Evolutionary conservation across 768 basidiomycete species (phyloP).

Genomic region (Pilatotrama ljubarskyi): DNA sequence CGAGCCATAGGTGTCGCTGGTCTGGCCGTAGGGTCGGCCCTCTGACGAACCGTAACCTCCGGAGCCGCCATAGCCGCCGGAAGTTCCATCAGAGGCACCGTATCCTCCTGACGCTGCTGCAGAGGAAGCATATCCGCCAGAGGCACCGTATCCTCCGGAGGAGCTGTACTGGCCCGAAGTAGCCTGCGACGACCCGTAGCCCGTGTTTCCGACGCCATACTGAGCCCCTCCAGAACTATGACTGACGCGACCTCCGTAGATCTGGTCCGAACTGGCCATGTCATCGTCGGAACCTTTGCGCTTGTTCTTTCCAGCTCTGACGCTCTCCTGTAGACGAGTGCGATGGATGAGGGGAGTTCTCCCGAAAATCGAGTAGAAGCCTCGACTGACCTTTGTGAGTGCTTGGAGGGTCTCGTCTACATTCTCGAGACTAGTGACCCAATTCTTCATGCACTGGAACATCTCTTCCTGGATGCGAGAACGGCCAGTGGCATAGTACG

Average conservation of each 20-base stretch:
- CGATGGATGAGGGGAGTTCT: not conserved
- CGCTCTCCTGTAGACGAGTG: constrained; percentile 44
- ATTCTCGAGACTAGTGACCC: constrained; percentile 53
- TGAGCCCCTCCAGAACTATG: constrained; percentile 11
- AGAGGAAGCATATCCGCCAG: constrained; percentile 2
- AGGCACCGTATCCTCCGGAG: constrained; percentile 10
- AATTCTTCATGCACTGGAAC: constrained; percentile 55
- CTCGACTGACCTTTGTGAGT: constrained; percentile 49
- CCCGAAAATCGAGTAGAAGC: not conserved
- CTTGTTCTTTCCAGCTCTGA: constrained; percentile 57
- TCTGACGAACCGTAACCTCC: constrained; percentile 4
- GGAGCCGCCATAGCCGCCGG: not conserved
- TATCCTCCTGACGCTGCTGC: constrained; percentile 3
- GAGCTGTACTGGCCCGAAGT: constrained; percentile 1
- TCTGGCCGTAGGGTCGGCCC: constrained; percentile 2
- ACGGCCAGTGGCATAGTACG: constrained; percentile 56
- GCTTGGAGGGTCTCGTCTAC: constrained; percentile 45
- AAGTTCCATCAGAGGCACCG: not conserved
- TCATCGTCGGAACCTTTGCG: constrained; percentile 49
- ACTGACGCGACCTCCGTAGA: constrained; percentile 20
- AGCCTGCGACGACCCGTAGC: constrained; percentile 5
- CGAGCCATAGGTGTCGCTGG: constrained; percentile 6
- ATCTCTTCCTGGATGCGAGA: constrained; percentile 60
- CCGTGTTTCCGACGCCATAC: constrained; percentile 2
- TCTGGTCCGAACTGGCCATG: constrained; percentile 19